Evolutionary conservation across 208 protist species (phyloP), one percentile per base, ranked within the genome.

Genomic region (Trypanosoma rangeli): DNA sequence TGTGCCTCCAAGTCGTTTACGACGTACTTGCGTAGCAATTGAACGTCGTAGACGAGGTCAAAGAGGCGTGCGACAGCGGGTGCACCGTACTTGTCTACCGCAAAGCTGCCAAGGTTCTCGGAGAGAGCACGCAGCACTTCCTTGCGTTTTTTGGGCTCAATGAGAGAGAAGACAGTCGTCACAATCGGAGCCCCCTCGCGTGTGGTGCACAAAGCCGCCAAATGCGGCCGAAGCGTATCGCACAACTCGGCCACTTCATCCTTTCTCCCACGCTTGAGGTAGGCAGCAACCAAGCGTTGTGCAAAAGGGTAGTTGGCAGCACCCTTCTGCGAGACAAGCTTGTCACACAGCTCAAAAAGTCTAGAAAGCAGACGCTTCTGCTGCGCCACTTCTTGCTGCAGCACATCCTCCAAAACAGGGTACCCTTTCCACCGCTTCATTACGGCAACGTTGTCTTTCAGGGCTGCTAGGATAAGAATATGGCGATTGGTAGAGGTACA

Each of bases 351-450:
- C 50, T 94, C 89, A 65, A 96, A 96, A 35, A 96, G 81, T 5
- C 79, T 82, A 3, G 81, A 76, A 24, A 96, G 83, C 13, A 94
- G 80, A 31, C 89, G 85, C 66, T 90, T 91, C 60, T 88, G 85
- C 52, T 90, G 79, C 15, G 68, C 5, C n/a, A 81, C 74, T 50
- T 92, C 87, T 33, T 78, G 71, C 61, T 70, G 55, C 12, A 94
- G 55, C 13, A 96, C 82, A 35, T 83, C 84, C 66, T 93, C 88
- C 29, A 96, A 57, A 24, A 90, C 78, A 18, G 92, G 92, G 63
- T 90, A 96, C 42, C 89, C 89, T 28, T 79, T 70, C 89, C 92
- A 96, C 15, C 77, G 83, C 79, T 92, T 92, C 92, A 94, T 96
- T 10, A 94, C 79, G 8, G 89, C 74, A 7, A 91, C 68, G 70